Percentiles rank a stretch among this genome's conserved stretches.
Conservation (phyloP, 2,329 filamentous ascomycete species). For the Penicillium glabrum region DNA sequence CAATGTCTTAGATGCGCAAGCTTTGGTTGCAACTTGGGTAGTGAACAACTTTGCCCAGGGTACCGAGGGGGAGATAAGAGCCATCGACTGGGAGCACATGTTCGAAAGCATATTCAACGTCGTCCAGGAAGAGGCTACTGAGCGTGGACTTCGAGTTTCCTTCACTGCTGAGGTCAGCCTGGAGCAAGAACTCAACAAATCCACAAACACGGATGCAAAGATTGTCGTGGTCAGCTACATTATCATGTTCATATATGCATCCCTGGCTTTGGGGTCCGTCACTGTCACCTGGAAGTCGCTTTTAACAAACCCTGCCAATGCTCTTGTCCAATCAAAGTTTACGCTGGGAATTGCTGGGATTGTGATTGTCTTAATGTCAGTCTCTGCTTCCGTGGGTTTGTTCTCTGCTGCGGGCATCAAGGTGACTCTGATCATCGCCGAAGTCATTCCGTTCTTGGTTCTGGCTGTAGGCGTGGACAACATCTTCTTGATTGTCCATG, state of each 20-base stretch:
- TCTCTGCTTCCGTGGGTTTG: slow-evolving; percentile 88
- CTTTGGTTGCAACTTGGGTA: slow-evolving; percentile 91
- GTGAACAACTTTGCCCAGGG: slow-evolving; percentile 81
- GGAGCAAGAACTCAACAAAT: slow-evolving; percentile 95
- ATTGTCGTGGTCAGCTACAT: slow-evolving; percentile 96
- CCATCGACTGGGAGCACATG: slow-evolving; percentile 86
- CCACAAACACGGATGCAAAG: slow-evolving; percentile 95
- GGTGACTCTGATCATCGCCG: slow-evolving; percentile 94
- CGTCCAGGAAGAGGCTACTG: slow-evolving; percentile 75
- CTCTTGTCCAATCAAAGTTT: slow-evolving; percentile 94
- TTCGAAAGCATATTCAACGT: slow-evolving; percentile 71
- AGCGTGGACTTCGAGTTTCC: slow-evolving; percentile 79
- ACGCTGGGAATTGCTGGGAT: slow-evolving; percentile 93
- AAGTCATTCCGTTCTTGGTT: slow-evolving; percentile 97
- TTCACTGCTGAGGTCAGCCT: slow-evolving; percentile 95
- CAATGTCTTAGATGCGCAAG: slow-evolving; percentile 70
- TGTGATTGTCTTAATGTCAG: slow-evolving; percentile 94
- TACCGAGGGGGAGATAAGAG: slow-evolving; percentile 66
- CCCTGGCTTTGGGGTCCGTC: slow-evolving; percentile 84
- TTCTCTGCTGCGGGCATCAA: slow-evolving; percentile 92
- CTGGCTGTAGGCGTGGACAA: slow-evolving; percentile 97
- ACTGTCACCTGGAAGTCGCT: slow-evolving; percentile 75
- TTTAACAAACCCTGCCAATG: slow-evolving; percentile 76
- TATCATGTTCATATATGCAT: slow-evolving; percentile 98
- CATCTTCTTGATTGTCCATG: slow-evolving; percentile 97